Conservation (phyloP, 2,329 filamentous ascomycete genomes). For the Colletotrichum eleusines region DNA sequence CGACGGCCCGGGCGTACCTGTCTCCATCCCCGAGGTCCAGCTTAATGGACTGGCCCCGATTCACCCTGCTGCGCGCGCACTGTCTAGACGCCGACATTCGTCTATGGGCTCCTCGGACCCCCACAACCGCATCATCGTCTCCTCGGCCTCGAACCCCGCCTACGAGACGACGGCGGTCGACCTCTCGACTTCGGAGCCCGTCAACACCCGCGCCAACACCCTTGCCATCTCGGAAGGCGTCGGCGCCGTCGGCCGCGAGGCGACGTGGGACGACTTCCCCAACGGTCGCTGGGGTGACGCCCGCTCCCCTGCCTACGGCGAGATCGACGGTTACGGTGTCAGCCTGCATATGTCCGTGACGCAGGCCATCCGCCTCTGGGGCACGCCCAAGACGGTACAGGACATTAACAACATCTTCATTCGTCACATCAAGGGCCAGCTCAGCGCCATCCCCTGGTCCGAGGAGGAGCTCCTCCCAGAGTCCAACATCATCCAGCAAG, state of each 20-base stretch:
- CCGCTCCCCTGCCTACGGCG: slow-evolving; percentile 91
- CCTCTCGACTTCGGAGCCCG: slow-evolving; percentile 72
- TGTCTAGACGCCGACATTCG: slow-evolving; percentile 73
- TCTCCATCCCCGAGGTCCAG: slow-evolving; percentile 59
- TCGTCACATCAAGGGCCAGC: slow-evolving; percentile 81
- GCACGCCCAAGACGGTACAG: slow-evolving; percentile 73
- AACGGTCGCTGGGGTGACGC: slow-evolving; percentile 97
- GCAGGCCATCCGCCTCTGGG: slow-evolving; percentile 88
- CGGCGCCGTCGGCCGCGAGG: slow-evolving; percentile 88
- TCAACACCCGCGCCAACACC: slow-evolving; percentile 85
- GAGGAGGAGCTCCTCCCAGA: slow-evolving; percentile 89
- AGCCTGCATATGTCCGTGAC: slow-evolving; percentile 90
- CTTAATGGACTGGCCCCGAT: slow-evolving; percentile 61
- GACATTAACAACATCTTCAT: slow-evolving; percentile 88
- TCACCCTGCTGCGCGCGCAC: slow-evolving; percentile 50
- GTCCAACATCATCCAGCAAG: slow-evolving; percentile 81
- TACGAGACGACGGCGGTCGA: slow-evolving; percentile 83
- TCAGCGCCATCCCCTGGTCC: slow-evolving; percentile 91
- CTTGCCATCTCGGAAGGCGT: slow-evolving; percentile 95
- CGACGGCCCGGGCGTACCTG: slow-evolving; percentile 53
- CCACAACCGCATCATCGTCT: slow-evolving; percentile 88
- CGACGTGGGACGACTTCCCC: slow-evolving; percentile 98
- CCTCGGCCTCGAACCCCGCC: slow-evolving; percentile 70
- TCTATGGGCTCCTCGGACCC: slow-evolving; percentile 88
- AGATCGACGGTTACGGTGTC: slow-evolving; percentile 99